Evolutionary conservation across 2,329 filamentous ascomycete genomes (phyloP).

Genomic region (Taxawa tesnikishii): DNA sequence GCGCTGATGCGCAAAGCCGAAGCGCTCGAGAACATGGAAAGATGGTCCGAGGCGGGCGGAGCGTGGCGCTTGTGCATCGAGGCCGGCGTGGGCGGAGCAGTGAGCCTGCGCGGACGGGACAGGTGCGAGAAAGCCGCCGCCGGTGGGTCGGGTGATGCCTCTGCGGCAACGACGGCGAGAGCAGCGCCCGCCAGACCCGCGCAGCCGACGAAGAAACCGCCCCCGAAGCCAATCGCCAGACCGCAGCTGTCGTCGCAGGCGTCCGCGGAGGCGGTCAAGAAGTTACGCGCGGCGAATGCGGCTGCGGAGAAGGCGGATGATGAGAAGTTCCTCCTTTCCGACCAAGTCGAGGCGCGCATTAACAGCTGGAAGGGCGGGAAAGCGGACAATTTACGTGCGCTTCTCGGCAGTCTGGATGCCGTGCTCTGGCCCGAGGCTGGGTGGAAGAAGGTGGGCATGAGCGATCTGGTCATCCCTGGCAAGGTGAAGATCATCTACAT

Average conservation of each 20-base stretch:
- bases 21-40: slow-evolving; percentile 88
- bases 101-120: slow-evolving; percentile 73
- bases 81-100: slow-evolving; percentile 71
- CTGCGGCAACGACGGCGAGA: slow-evolving; percentile 33
- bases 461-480: slow-evolving; percentile 80
- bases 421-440: slow-evolving; percentile 87
- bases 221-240: neutral
- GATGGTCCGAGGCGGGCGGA: slow-evolving; percentile 70
- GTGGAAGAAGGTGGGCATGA: slow-evolving; percentile 95
- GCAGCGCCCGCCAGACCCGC: slow-evolving; percentile 18
- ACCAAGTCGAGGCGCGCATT: slow-evolving; percentile 72
- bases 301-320: slow-evolving; percentile 79
- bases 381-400: slow-evolving; percentile 77
- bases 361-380: slow-evolving; percentile 81
- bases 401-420: slow-evolving; percentile 74
- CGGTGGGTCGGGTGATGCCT: slow-evolving; percentile 43
- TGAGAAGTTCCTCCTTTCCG: slow-evolving; percentile 80
- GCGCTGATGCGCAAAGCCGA: slow-evolving; percentile 91
- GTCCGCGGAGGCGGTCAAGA: slow-evolving; percentile 61
- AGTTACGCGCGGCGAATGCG: slow-evolving; percentile 70
- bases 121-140: slow-evolving; percentile 71
- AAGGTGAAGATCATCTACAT: slow-evolving; percentile 98
- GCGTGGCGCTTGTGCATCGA: slow-evolving; percentile 79
- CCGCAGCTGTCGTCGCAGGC: slow-evolving; percentile 13
- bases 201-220: neutral